phyloP scores from a whole-genome alignment of 2,329 filamentous ascomycete genomes.

The Periconia macrospinosa region DNA sequence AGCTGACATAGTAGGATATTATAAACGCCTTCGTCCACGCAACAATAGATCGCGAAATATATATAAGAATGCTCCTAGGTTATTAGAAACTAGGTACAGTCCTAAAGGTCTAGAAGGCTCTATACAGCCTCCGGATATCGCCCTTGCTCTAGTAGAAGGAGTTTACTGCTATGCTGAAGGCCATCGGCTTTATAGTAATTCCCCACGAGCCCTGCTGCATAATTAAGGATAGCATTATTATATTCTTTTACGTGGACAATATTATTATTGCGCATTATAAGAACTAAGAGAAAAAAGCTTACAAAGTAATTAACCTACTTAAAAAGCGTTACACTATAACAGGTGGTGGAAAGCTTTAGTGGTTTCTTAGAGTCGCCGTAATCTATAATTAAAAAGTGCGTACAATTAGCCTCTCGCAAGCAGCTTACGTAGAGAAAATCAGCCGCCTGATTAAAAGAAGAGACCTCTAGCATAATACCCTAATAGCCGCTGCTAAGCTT shows the following conservation, averaged over 20 bases:
- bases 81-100: not conserved
- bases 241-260: conserved; percentile 9
- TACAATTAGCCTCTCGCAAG: not conserved
- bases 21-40: too few species aligned
- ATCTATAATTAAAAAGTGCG: not conserved
- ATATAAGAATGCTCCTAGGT: not conserved
- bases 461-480: not conserved
- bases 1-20: too few species aligned
- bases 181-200: conserved; percentile 3
- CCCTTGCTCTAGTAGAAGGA: not conserved
- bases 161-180: not conserved
- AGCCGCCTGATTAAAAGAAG: not conserved
- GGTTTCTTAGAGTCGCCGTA: conserved; percentile 9
- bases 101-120: not conserved
- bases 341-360: conserved; percentile 5
- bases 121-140: not conserved
- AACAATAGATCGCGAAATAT: too few species aligned
- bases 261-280: conserved; percentile 7
- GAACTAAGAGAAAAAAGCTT: not conserved
- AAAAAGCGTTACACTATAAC: not conserved
- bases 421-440: conserved; percentile 1
- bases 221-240: conserved; percentile 6
- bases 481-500: not conserved
- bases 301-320: not conserved
- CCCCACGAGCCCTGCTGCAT: conserved; percentile 9